Evolutionary conservation across 768 basidiomycete genomes (phyloP).

Genomic region (Galerina sulciceps): DNA sequence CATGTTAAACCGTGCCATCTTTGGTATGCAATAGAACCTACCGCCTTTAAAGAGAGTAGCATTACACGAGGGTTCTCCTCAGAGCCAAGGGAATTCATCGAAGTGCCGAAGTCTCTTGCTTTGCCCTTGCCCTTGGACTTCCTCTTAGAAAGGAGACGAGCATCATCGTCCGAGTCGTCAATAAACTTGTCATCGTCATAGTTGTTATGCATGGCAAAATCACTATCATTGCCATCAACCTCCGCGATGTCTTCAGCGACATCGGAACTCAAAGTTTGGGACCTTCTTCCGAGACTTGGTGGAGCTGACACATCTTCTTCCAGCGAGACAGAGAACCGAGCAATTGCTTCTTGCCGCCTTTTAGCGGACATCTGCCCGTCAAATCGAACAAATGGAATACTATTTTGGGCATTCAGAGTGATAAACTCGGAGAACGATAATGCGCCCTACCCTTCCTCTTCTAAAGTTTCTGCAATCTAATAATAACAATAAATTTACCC

Average conservation of each 20-base stretch:
- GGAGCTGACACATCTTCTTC: constrained; percentile 26
- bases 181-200: constrained; percentile 35
- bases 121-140: constrained; percentile 41
- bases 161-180: constrained; percentile 36
- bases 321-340: constrained; percentile 74
- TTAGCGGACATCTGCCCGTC: constrained; percentile 88
- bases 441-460: constrained; percentile 59
- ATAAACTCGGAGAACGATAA: neutral
- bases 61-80: constrained; percentile 73
- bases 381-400: constrained; percentile 79
- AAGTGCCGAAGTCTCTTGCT: constrained; percentile 15
- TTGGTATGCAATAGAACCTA: constrained; percentile 24
- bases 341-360: constrained; percentile 76
- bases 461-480: constrained; percentile 72
- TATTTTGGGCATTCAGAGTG: constrained; percentile 27
- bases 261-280: neutral
- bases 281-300: constrained; percentile 8
- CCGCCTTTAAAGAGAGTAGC: constrained; percentile 85
- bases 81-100: constrained; percentile 16
- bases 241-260: constrained; percentile 11
- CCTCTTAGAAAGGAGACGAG: constrained; percentile 10
- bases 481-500: too few relatives aligned
- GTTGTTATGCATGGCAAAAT: constrained; percentile 32
- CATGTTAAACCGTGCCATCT: constrained; percentile 2
- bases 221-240: constrained; percentile 34